Base-by-base conservation (phyloP, 177 flowering plant genomes). In the Vitis hybrid region DNA sequence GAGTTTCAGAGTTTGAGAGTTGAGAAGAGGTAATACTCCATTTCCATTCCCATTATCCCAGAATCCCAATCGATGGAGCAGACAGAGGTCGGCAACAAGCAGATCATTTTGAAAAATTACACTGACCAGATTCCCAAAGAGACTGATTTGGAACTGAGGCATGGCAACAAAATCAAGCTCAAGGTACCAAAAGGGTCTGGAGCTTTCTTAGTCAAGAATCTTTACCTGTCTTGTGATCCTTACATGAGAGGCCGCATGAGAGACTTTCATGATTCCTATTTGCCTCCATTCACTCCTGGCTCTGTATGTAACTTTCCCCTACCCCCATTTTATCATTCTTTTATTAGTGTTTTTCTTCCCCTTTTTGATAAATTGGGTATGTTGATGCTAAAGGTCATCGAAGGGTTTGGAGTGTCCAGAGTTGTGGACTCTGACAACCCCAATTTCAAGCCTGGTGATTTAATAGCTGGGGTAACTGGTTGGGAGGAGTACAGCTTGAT, bases 401-500 rank as follows among this genome's bases (percentile, higher is more conserved):
- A 76, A 74, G 85, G 82, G 52, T 77, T 78, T 63, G 85, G 84
- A 10, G 83, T 84, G 34, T 55, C 83, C 45, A 70, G 59, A 71
- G 85, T 80, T 59, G 67, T 82, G 45, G 77, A 82, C 52, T 92
- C 98, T 18, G 90, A 87, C 70, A 64, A 87, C 67, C 86, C 89
- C 11, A 63, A 82, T 61, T 90, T 83, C 80, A 79, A 83, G 74
- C 73, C 79, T 3, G 96, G 93, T 0, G 96, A 92, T 65, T 45
- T 88, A 5, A 74, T 90, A 15, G 70, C 81, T 1, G 92, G 96
- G 51, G 3, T 89, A 0, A 87, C 89, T 61, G 88, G 91, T 0
- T 92, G 96, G 98, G 96, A 92, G 74, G 93, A 92, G 56, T 92
- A 89, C 76, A 84, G 79, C 71, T 77, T 88, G 71, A 73, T 90